A percentile compares a stretch with the other conserved stretches of the same genome.
Conservation (phyloP, 2,329 filamentous ascomycete genomes). For the Trichothecium roseum region DNA sequence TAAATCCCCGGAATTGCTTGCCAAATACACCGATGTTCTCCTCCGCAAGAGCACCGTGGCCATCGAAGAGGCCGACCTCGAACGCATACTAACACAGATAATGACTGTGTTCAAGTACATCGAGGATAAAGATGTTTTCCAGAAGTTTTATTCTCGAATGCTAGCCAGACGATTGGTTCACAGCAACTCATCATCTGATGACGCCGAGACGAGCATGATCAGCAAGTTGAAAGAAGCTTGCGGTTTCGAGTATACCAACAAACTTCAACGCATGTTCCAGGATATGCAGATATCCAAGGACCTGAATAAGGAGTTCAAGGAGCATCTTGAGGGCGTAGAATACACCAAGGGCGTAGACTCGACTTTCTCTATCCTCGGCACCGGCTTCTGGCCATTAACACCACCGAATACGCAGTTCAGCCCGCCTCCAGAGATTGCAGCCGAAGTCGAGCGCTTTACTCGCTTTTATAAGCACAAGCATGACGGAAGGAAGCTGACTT, state of each 20-base stretch:
- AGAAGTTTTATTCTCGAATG: constrained; percentile 98
- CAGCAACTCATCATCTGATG: constrained; percentile 89
- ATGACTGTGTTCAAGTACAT: constrained; percentile 99
- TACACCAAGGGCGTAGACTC: constrained; percentile 69
- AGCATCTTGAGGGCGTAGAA: constrained; percentile 47
- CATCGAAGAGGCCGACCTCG: constrained; percentile 87
- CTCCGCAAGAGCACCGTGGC: constrained; percentile 89
- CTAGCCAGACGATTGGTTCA: constrained; percentile 89
- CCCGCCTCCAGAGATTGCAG: constrained; percentile 73
- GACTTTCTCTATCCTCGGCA: constrained; percentile 85
- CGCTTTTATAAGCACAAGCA: constrained; percentile 96
- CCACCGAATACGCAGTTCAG: constrained; percentile 82
- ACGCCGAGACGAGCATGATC: constrained; percentile 99
- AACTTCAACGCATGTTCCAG: constrained; percentile 99
- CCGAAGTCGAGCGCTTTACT: constrained; percentile 81
- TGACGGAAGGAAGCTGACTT: constrained; percentile 89
- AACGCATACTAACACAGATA: constrained; percentile 79
- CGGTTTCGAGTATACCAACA: constrained; percentile 98
- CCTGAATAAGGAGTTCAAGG: constrained; percentile 80
- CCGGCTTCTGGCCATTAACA: constrained; percentile 91
- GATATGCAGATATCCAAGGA: constrained; percentile 99
- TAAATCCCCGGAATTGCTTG: constrained; percentile 86
- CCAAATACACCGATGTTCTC: constrained; percentile 89
- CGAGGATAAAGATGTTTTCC: constrained; percentile 99
- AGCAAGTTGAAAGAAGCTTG: constrained; percentile 97